These are phyloP conservation scores for Stromatinia cepivora DNA, from an alignment of 2,329 filamentous ascomycete species.

Conservation along the genomic window DNA sequence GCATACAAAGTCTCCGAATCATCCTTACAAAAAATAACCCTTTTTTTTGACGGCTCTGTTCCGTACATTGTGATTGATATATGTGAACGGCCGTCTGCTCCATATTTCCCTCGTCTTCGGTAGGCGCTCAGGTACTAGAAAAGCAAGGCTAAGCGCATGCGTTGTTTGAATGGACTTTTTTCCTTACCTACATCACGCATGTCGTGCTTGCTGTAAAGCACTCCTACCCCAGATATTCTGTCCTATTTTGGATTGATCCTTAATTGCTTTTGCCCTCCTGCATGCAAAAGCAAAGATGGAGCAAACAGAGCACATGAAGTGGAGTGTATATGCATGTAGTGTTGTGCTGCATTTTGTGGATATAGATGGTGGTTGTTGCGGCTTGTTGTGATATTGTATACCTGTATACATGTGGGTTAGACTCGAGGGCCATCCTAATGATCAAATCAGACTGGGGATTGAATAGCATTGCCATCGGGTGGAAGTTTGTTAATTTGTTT, in stretches of 20 bases:
- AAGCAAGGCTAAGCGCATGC: not conserved
- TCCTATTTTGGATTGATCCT: not conserved
- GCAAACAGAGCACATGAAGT: not conserved
- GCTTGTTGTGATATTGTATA: not conserved
- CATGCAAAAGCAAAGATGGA: not conserved
- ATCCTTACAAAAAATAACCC: not conserved
- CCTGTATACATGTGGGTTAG: not conserved
- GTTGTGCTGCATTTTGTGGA: not conserved
- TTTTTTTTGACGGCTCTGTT: not conserved
- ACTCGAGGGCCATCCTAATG: too few relatives aligned
- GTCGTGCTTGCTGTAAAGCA: not conserved
- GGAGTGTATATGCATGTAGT: not conserved
- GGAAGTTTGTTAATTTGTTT: not conserved
- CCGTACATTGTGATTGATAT: not conserved
- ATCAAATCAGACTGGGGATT: not conserved
- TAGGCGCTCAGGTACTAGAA: not conserved
- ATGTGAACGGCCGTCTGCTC: not conserved
- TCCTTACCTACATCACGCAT: not conserved
- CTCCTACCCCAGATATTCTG: not conserved
- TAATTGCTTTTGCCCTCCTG: not conserved
- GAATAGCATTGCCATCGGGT: not conserved
- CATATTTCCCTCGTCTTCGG: not conserved
- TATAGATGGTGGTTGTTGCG: not conserved
- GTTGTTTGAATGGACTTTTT: not conserved
- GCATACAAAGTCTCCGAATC: not conserved